Evolutionary conservation across 2,329 filamentous ascomycete species (phyloP).

Genomic region (Pseudopyricularia cyperi): DNA sequence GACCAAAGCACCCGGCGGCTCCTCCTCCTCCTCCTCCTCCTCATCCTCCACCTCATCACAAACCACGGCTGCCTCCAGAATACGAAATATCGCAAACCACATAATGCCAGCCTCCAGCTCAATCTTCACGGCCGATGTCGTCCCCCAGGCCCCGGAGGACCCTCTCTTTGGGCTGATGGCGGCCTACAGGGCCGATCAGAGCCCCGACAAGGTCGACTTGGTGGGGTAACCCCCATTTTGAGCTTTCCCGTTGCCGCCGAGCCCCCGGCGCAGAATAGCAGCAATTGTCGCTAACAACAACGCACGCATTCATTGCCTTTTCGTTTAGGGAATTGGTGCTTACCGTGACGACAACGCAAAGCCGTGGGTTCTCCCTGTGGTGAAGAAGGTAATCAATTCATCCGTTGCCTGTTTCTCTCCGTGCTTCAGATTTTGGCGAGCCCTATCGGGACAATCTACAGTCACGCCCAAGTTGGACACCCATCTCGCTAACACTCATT

Average conservation of each 20-base stretch:
- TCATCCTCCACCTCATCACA: slow-evolving; percentile 23
- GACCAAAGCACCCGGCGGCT: neutral
- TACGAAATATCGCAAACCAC: slow-evolving; percentile 54
- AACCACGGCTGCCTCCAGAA: slow-evolving; percentile 34
- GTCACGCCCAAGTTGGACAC: neutral
- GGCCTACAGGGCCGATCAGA: slow-evolving; percentile 69
- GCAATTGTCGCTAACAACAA: slow-evolving; percentile 5
- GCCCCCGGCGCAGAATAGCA: neutral
- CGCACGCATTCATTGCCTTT: neutral
- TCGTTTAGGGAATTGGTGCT: slow-evolving; percentile 59
- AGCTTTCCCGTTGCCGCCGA: neutral
- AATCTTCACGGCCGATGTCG: slow-evolving; percentile 61
- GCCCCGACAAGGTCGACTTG: slow-evolving; percentile 78
- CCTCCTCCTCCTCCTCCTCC: slow-evolving; percentile 4
- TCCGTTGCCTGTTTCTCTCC: neutral
- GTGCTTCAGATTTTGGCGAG: neutral
- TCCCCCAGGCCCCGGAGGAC: slow-evolving; percentile 88
- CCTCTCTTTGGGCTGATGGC: slow-evolving; percentile 87
- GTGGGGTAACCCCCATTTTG: slow-evolving; percentile 34
- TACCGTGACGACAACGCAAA: slow-evolving; percentile 93
- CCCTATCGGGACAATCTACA: neutral
- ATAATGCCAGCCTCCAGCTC: slow-evolving; percentile 51
- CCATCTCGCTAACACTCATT: neutral
- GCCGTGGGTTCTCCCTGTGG: slow-evolving; percentile 92
- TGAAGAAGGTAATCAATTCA: slow-evolving; percentile 64